These are phyloP conservation scores for Tetraselmis chui DNA, from an alignment of 139 green algal species.

Conservation along the genomic window DNA sequence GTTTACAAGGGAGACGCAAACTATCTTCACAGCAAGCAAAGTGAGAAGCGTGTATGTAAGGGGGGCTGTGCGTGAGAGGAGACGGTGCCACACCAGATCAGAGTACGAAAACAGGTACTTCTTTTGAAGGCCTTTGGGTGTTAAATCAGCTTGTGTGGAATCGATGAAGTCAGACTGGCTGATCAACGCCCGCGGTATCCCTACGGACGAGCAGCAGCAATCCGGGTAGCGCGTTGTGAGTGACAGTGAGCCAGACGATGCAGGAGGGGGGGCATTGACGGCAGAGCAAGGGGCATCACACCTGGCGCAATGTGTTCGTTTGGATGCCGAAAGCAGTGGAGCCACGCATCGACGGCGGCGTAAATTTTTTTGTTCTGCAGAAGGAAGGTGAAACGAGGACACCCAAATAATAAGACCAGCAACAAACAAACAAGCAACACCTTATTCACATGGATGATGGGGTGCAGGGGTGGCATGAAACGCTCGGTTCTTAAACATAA, in stretches of 20 bases:
- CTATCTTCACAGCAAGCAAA: neutral
- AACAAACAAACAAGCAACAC: too few relatives aligned
- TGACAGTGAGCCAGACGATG: too few relatives aligned
- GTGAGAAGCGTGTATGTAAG: neutral
- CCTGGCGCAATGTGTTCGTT: neutral
- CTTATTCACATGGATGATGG: neutral
- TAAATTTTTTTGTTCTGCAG: neutral
- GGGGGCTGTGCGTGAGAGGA: neutral
- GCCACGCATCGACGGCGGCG: neutral
- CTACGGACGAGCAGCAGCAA: neutral
- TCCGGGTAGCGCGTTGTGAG: neutral
- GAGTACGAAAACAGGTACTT: neutral
- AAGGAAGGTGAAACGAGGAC: too few relatives aligned
- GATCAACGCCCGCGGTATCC: neutral
- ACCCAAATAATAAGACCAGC: too few relatives aligned
- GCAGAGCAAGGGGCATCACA: neutral
- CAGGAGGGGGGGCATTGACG: neutral
- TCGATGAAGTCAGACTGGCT: slow-evolving; percentile 6
- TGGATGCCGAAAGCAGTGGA: neutral
- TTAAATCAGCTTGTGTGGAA: neutral
- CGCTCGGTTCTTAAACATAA: neutral
- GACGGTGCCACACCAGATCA: neutral
- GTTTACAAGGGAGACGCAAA: neutral
- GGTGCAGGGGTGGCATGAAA: neutral
- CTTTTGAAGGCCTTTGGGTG: neutral